Evolutionary conservation across 345 rosid genomes (phyloP).

Genomic region (Brassica carinata): DNA sequence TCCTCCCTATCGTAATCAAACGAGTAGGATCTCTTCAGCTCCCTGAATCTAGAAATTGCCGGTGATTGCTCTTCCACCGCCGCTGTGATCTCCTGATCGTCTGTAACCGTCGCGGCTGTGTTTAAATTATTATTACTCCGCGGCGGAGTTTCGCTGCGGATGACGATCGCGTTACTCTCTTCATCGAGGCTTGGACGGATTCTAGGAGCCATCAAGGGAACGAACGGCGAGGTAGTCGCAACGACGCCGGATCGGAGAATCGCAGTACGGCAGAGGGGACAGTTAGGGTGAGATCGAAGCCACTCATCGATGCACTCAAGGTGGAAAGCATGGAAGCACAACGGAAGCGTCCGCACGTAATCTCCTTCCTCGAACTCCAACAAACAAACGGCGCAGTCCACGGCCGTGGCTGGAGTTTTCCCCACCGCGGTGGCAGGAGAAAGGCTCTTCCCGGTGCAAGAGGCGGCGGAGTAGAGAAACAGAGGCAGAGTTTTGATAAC

Average conservation of each 20-base stretch:
- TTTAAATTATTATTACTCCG: constrained; percentile 9
- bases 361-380: constrained; percentile 84
- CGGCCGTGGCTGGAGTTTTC: constrained; percentile 31
- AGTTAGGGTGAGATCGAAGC: constrained; percentile 88
- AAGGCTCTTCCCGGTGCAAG: constrained; percentile 35
- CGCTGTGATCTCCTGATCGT: constrained; percentile 34
- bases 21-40: constrained; percentile 77
- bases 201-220: constrained; percentile 87
- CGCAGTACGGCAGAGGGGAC: constrained; percentile 88
- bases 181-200: constrained; percentile 82
- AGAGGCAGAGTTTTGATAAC: constrained; percentile 83
- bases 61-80: constrained; percentile 60
- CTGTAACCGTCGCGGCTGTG: not conserved
- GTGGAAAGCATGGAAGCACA: constrained; percentile 84
- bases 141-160: constrained; percentile 25
- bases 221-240: constrained; percentile 61
- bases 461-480: constrained; percentile 56
- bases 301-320: constrained; percentile 92
- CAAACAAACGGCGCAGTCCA: constrained; percentile 86
- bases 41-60: constrained; percentile 45
- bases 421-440: constrained; percentile 19
- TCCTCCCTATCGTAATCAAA: constrained; percentile 83
- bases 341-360: constrained; percentile 80
- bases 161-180: constrained; percentile 30
- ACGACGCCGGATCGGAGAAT: constrained; percentile 52